Base-by-base conservation (phyloP, 768 basidiomycete species). In the Lyophyllum semitale region DNA sequence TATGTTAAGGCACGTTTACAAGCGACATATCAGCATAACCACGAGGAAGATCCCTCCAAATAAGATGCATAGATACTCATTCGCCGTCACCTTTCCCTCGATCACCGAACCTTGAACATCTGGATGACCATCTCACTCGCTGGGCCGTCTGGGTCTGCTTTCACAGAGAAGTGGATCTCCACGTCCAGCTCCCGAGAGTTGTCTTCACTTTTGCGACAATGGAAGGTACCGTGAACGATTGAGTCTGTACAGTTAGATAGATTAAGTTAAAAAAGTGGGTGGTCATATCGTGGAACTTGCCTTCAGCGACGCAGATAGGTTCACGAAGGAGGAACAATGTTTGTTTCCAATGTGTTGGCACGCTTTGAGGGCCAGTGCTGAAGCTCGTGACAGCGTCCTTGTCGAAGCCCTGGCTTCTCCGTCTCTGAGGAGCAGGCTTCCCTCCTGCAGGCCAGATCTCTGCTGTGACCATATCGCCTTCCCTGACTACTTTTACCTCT, bases 291-390 rank as follows among this genome's bases (percentile, higher is more conserved):
- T 9, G 33, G 15, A n/a, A 71, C 83, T 15, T 37, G 89, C 92
- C 92, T 76, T 91, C 86, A 3, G 82, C 79, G 1, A 91, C 85
- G n/a, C 70, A 65, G 49, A 98, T 82, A 0, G 93, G 90, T 52
- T 94, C 85, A 43, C 82, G 76, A 54, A 99, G 77, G 61, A 98
- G 70, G 71, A 99, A 97, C 2, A 93, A 63, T 0, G 96, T 94
- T 67, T 99, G 96, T 68, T 94, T 95, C 96, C 96, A 98, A 68
- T 99, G 96, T 25, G 95, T 98, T 9, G 92, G 85, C 22, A 84
- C 83, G 54, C 91, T 95, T 62, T 74, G 74, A 9, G 96, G 95
- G 0, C 96, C 93, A 0, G 96, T 98, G 62, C 92, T 95, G 71
- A 99, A 92, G 68, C 89, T 92, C 6, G 80, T 83, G 8, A 85